These are phyloP conservation scores for Polyrhizophydium stewartii DNA, from an alignment of 371 early-diverging fungal species.

Conservation along the genomic window DNA sequence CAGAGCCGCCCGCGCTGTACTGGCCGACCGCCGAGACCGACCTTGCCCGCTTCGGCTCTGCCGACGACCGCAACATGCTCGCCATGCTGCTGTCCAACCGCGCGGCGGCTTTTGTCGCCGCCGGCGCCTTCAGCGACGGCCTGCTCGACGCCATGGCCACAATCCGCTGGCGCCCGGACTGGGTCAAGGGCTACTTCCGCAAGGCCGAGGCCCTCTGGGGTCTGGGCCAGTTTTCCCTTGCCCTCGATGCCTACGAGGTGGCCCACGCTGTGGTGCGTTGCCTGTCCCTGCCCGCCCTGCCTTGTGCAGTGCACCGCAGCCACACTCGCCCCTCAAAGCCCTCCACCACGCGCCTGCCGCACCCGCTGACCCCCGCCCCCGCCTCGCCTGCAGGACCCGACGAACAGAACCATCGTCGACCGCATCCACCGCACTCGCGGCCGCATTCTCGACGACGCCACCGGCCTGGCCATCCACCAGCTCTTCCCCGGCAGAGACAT, in stretches of 20 bases:
- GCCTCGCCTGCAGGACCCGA: slow-evolving; percentile 34
- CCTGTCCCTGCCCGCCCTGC: too few species aligned
- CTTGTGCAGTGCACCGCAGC: slow-evolving; percentile 3
- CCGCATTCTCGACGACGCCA: slow-evolving; percentile 52
- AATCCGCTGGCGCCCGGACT: slow-evolving; percentile 56
- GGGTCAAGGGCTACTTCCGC: slow-evolving; percentile 79
- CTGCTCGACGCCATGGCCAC: slow-evolving; percentile 58
- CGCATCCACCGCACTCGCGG: slow-evolving; percentile 51
- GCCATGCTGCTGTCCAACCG: slow-evolving; percentile 61
- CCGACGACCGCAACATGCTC: slow-evolving; percentile 12
- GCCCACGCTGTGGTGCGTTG: slow-evolving; percentile 37
- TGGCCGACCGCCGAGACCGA: not conserved
- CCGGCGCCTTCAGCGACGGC: slow-evolving; percentile 54
- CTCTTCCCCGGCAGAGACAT: slow-evolving; percentile 69
- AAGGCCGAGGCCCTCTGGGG: slow-evolving; percentile 64
- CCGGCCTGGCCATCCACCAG: slow-evolving; percentile 62
- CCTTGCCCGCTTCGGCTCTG: not conserved
- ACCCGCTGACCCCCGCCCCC: not conserved
- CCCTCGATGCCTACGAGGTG: slow-evolving; percentile 51
- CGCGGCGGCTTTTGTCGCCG: slow-evolving; percentile 51
- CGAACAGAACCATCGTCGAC: slow-evolving; percentile 45
- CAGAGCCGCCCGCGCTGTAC: not conserved
- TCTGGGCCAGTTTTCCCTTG: slow-evolving; percentile 50
- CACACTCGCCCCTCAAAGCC: not conserved
- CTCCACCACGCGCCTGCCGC: not conserved